Evolutionary conservation across 176 grass and related monocot genomes (phyloP), one percentile per base, ranked within the genome.

Genomic region (Dactylis glomerata): DNA sequence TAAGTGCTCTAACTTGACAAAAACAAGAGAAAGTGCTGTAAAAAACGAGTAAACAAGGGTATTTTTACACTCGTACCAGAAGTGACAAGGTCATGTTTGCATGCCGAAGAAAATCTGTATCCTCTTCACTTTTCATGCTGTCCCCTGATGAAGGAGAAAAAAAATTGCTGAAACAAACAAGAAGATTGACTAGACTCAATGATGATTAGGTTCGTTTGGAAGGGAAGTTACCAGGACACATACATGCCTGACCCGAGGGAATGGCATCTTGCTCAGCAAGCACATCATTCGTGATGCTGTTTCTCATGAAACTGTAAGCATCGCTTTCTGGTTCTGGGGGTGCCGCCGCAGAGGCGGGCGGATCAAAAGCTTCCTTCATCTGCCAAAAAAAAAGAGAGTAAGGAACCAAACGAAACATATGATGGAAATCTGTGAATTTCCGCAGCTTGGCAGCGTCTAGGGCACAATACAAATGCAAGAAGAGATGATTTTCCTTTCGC

Each of bases 301-400:
- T 71, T 20, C n/a, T 71, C 7, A 3, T 28, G 81, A 24, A 83
- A 17, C 36, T 23, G 17, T 49, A 41, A 19, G 40, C 10, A 19
- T 0, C 12, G 31, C 50, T 13, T 23, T 81, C 71, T 59, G 38
- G 40, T 61, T 41, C 77, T 33, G 88, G 7, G 15, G 68, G n/a
- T 31, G 51, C 5, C 5, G 14, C 26, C 4, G 2, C 26, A 15
- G 40, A 17, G 52, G 38, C 20, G 8, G 81, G 72, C 20, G 63
- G 78, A 85, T 82, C 62, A 32, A 61, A 68, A 76, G 72, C 71
- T 62, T 85, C 88, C 88, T 81, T 79, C 88, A 89, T 77, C 82
- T 85, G 87, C n/a, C n/a, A n/a, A n/a, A n/a, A 45, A 11, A 80
- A 66, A 46, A 2, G 6, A 51, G 14, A 51, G 49, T 16, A 19